A percentile compares a stretch with the other conserved stretches of the same genome.
Evolutionary conservation across 331 rosid genomes (phyloP).

Genomic region (Acacia pycnantha): DNA sequence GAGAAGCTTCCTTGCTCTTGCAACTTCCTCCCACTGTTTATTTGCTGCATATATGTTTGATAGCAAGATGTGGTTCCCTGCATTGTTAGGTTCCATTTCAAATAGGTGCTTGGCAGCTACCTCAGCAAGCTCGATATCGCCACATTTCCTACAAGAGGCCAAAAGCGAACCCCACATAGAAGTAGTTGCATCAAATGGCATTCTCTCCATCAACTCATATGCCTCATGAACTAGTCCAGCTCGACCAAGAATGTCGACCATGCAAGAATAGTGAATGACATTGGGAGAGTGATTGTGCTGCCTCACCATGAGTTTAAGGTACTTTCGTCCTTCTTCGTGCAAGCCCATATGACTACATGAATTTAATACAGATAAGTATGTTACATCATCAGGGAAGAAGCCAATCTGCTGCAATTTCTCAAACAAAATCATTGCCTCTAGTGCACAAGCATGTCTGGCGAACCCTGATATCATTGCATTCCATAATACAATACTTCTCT

Average conservation of each 20-base stretch:
- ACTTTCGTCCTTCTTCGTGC: conserved; percentile 62
- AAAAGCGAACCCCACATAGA: conserved; percentile 90
- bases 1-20: conserved; percentile 67
- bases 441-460: conserved; percentile 65
- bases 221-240: conserved; percentile 70
- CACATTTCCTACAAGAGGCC: conserved; percentile 70
- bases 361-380: conserved; percentile 59
- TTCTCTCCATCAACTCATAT: conserved; percentile 49
- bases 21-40: conserved; percentile 78
- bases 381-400: conserved; percentile 63
- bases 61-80: conserved; percentile 80
- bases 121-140: conserved; percentile 71
- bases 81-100: conserved; percentile 77
- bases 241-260: conserved; percentile 79
- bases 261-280: conserved; percentile 72
- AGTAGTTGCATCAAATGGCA: conserved; percentile 67
- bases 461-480: conserved; percentile 80
- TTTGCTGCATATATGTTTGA: conserved; percentile 75
- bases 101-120: conserved; percentile 72
- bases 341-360: conserved; percentile 86
- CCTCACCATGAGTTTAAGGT: conserved; percentile 60
- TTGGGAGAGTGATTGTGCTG: conserved; percentile 63
- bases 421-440: conserved; percentile 67
- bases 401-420: conserved; percentile 92
- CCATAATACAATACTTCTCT: conserved; percentile 66